Base-by-base conservation (phyloP, 192 early-diverging fungal species). In the Chytriomyces sp. region DNA sequence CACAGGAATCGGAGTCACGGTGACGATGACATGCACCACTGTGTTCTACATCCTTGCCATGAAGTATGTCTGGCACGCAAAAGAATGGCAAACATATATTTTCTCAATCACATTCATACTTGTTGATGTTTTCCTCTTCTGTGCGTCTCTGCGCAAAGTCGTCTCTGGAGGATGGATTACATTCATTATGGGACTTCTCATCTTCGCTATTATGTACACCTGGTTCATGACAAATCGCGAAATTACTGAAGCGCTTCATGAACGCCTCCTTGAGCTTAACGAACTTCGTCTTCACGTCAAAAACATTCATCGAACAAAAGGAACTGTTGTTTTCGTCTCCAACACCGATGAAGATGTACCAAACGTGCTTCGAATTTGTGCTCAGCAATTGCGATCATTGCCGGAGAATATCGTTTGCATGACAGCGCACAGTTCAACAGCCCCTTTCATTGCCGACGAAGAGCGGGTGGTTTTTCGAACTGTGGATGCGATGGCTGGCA, bases 301-400 rank as follows among this genome's bases (percentile, higher is more conserved):
- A 66, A 34, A 25, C 12, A 75, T 81, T 26, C 30, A 58, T 39
- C 57, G 80, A 32, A 77, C 77, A 4, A 36, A 67, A 36, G 80
- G 80, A 38, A 81, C 80, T n/a, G 67, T 81, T 25, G 75, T 78
- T 26, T 81, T 75, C 69, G 77, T 81, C 25, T 74, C 74, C 41
- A 81, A 79, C 56, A 75, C 74, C 31, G 80, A 81, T 39, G 80
- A 81, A 59, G 80, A 81, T 58, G 80, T 81, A 14, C 80, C 80
- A 14, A 76, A 78, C 57, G 80, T 81, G 77, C 61, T 81, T 4
- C 64, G 59, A 26, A 72, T 81, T 41, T 81, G 80, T 41, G 80
- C 80, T n/a, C 59, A 71, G 38, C 52, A 71, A 59, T 37, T 81
- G 25, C 61, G 72, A 6, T 74, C 75, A 36, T 57, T 81, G 36